Percentiles rank a stretch among this genome's conserved stretches.
Conservation (phyloP, 176 grass and related monocot genomes). For the Phyllostachys edulis region DNA sequence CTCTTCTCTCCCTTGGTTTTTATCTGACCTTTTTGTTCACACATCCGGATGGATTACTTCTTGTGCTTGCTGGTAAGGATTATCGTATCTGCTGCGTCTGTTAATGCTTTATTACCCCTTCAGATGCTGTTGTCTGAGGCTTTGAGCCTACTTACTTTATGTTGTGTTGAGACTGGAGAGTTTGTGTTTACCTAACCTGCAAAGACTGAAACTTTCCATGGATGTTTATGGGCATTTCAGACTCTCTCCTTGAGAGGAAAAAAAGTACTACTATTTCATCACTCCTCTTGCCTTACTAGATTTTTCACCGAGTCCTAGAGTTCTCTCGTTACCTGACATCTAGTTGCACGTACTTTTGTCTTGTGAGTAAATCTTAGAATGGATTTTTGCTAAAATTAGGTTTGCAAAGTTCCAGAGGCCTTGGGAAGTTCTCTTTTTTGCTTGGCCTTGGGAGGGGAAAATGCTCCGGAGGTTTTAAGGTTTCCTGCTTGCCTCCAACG, state of each 20-base stretch:
- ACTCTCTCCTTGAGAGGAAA: not conserved
- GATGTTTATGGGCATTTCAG: constrained; percentile 6
- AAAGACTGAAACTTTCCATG: not conserved
- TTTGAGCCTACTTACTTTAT: not conserved
- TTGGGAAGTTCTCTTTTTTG: constrained; percentile 8
- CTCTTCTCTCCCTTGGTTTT: not conserved
- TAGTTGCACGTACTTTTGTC: not conserved
- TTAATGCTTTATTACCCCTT: not conserved
- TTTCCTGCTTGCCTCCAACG: constrained; percentile 35
- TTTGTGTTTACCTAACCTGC: not conserved
- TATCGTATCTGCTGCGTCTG: not conserved
- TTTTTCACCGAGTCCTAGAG: not conserved
- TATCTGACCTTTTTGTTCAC: not conserved
- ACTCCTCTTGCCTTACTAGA: not conserved
- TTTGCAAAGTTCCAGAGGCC: not conserved
- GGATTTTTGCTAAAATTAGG: constrained; percentile 48
- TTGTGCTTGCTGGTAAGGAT: not conserved
- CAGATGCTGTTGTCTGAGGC: not conserved
- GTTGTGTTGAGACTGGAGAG: not conserved
- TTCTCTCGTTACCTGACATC: not conserved
- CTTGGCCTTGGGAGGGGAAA: constrained; percentile 31
- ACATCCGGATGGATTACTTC: not conserved
- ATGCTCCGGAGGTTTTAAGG: constrained; percentile 36
- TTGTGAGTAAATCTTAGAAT: constrained; percentile 16
- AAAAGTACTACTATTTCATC: constrained; percentile 3